Evolutionary conservation across 768 basidiomycete genomes (phyloP).

Genomic region (Chiua virens): DNA sequence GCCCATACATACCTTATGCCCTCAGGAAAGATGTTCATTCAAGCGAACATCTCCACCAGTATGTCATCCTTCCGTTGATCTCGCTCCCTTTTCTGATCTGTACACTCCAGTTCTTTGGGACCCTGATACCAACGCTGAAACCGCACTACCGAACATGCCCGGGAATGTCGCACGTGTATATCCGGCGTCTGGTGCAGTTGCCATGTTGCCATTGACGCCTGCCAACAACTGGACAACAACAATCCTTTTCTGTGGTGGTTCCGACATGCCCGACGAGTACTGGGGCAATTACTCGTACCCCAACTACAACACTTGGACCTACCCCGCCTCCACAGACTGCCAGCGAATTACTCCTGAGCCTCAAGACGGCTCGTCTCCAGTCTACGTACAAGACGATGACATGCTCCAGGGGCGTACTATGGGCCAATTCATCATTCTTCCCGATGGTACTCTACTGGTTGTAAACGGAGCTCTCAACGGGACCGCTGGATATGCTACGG

Average conservation of each 20-base stretch:
- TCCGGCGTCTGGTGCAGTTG: slow-evolving; percentile 86
- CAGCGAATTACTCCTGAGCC: slow-evolving; percentile 89
- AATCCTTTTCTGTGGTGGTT: slow-evolving; percentile 89
- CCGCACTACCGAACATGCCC: slow-evolving; percentile 70
- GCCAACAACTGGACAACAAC: slow-evolving; percentile 86
- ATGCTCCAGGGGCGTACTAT: slow-evolving; percentile 81
- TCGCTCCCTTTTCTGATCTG: background rate
- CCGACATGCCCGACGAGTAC: slow-evolving; percentile 65
- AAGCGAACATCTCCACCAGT: slow-evolving; percentile 60
- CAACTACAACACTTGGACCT: slow-evolving; percentile 69
- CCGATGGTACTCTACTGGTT: slow-evolving; percentile 72
- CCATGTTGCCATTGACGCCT: slow-evolving; percentile 89
- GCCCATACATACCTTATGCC: slow-evolving; percentile 73
- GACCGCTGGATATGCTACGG: slow-evolving; percentile 82
- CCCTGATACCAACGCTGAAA: slow-evolving; percentile 55
- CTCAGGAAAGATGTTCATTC: slow-evolving; percentile 77
- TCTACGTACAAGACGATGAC: slow-evolving; percentile 70
- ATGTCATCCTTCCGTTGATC: background rate
- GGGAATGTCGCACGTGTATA: slow-evolving; percentile 75
- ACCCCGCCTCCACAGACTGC: slow-evolving; percentile 71
- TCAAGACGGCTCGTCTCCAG: slow-evolving; percentile 56
- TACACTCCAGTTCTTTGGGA: slow-evolving; percentile 47
- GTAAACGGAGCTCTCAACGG: slow-evolving; percentile 84
- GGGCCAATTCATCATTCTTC: slow-evolving; percentile 89
- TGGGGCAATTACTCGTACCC: slow-evolving; percentile 83